Conservation (phyloP, 2,329 filamentous ascomycete genomes). For the Diatrype stigma region DNA sequence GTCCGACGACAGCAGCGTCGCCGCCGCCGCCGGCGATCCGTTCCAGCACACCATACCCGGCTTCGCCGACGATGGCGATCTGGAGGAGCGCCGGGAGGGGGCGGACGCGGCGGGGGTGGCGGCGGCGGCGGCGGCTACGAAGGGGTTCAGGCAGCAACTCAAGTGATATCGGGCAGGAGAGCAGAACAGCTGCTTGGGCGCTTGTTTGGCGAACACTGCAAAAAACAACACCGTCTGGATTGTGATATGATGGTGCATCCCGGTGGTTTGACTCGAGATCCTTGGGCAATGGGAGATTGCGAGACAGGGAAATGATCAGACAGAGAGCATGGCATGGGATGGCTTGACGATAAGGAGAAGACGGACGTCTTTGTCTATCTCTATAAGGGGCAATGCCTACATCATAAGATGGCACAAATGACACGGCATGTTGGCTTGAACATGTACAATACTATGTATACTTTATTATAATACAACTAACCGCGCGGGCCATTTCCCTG, state of each 20-base stretch:
- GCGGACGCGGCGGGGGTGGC: slow-evolving; percentile 15
- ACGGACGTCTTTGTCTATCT: background rate
- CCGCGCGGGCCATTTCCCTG: background rate
- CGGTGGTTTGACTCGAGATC: no score
- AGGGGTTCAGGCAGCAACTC: slow-evolving; percentile 51
- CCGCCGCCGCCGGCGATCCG: slow-evolving; percentile 51
- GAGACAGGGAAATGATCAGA: no score
- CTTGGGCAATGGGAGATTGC: no score
- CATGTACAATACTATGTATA: slow-evolving; percentile 1
- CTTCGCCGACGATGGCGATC: slow-evolving; percentile 35
- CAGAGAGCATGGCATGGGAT: no score
- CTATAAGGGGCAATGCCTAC: slow-evolving; percentile 1
- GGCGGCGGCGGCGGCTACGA: slow-evolving; percentile 33
- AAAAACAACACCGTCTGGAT: no score
- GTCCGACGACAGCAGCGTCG: slow-evolving; percentile 65
- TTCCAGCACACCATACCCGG: slow-evolving; percentile 54
- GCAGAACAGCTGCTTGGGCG: no score
- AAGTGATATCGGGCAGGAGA: slow-evolving; percentile 17
- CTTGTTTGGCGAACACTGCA: no score
- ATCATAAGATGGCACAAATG: background rate
- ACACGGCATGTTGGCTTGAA: background rate
- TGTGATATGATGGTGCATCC: no score
- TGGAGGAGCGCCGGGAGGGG: background rate
- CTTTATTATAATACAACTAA: background rate
- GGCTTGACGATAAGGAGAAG: no score